These are phyloP conservation scores for Chlamydomonas sp. DNA, from an alignment of 139 green algal genomes.

Conservation along the genomic window DNA sequence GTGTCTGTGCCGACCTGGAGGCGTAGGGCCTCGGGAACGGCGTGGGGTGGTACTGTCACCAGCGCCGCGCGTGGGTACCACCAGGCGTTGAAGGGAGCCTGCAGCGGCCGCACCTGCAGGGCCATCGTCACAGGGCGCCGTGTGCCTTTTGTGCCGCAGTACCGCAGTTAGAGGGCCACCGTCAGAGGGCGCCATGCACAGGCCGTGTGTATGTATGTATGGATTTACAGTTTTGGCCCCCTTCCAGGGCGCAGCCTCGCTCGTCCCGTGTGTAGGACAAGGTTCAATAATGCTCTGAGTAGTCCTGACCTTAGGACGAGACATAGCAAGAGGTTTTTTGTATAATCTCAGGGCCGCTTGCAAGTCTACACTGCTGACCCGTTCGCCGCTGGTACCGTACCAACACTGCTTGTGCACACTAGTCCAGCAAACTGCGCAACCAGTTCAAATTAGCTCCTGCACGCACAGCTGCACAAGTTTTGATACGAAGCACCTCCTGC, in stretches of 20 bases:
- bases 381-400: not conserved
- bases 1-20: not conserved
- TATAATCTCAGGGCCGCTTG: not conserved
- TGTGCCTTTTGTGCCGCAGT: no score
- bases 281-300: not conserved
- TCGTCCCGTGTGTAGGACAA: not conserved
- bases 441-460: not conserved
- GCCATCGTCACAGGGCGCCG: no score
- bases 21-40: not conserved
- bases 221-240: no score
- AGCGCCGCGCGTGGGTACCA: conserved; percentile 5
- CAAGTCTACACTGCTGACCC: not conserved
- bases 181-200: no score
- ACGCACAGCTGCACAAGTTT: no score
- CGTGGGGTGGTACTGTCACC: not conserved
- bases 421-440: not conserved
- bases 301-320: not conserved
- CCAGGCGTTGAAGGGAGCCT: not conserved
- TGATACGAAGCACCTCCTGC: no score
- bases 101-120: not conserved
- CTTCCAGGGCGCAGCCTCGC: no score
- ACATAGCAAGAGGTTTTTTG: not conserved
- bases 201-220: not conserved
- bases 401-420: not conserved
- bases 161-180: no score